These are phyloP conservation scores for Gloeophyllum trabeum DNA, from an alignment of 768 basidiomycete species.

Conservation along the genomic window DNA sequence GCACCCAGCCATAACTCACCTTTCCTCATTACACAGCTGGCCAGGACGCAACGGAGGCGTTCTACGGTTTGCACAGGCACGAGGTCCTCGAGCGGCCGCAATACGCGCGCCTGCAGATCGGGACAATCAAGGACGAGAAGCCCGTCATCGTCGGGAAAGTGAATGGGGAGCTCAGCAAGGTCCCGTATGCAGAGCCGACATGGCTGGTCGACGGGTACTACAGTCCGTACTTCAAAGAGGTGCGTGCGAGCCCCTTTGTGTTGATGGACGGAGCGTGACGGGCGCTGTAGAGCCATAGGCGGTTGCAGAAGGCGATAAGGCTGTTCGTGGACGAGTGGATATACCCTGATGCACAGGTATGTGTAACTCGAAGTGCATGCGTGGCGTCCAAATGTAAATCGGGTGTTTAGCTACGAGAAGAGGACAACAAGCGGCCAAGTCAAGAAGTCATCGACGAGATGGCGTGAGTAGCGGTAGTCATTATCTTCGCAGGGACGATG, in stretches of 20 bases:
- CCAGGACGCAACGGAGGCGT: slow-evolving; percentile 77
- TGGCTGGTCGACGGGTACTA: slow-evolving; percentile 68
- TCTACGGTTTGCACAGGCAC: slow-evolving; percentile 81
- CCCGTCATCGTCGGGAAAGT: slow-evolving; percentile 35
- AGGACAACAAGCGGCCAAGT: slow-evolving; percentile 81
- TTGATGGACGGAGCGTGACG: background rate
- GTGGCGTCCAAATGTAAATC: no score
- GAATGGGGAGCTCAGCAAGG: slow-evolving; percentile 51
- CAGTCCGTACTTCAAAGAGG: slow-evolving; percentile 70
- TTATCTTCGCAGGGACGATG: slow-evolving; percentile 6
- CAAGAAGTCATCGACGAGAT: slow-evolving; percentile 70
- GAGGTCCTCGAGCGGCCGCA: slow-evolving; percentile 74
- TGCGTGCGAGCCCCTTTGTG: slow-evolving; percentile 15
- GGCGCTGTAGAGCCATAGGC: slow-evolving; percentile 40
- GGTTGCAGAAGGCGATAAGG: slow-evolving; percentile 48
- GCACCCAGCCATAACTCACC: background rate
- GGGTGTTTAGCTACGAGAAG: slow-evolving; percentile 69
- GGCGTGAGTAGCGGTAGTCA: slow-evolving; percentile 47
- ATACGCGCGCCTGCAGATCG: slow-evolving; percentile 64
- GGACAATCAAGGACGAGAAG: slow-evolving; percentile 55
- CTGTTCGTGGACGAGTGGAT: slow-evolving; percentile 64
- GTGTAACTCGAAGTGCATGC: no score
- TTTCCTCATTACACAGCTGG: slow-evolving; percentile 44
- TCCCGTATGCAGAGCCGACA: slow-evolving; percentile 85
- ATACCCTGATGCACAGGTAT: slow-evolving; percentile 28